These are phyloP conservation scores for Colletotrichum eleusines DNA, from an alignment of 2,329 filamentous ascomycete genomes.

Conservation along the genomic window DNA sequence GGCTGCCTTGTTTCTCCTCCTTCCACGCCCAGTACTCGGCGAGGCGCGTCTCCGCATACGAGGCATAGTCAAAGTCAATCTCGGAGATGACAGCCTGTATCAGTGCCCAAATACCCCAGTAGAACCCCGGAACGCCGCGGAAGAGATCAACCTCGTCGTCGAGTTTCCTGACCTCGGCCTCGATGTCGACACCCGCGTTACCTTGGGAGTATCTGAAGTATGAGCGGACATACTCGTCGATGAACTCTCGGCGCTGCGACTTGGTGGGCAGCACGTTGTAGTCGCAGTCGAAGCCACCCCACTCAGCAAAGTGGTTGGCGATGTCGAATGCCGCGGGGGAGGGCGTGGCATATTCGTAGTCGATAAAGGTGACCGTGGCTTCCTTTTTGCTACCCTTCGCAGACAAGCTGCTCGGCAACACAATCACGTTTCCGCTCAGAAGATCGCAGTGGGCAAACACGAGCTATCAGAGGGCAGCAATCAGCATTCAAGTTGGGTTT, in stretches of 20 bases:
- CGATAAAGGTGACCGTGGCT: slow-evolving; percentile 84
- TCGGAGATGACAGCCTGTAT: slow-evolving; percentile 95
- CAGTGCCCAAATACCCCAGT: slow-evolving; percentile 93
- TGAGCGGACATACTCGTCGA: slow-evolving; percentile 83
- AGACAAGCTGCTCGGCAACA: slow-evolving; percentile 67
- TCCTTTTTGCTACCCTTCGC: slow-evolving; percentile 51
- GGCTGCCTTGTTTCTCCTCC: slow-evolving; percentile 75
- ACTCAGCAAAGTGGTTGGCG: slow-evolving; percentile 98
- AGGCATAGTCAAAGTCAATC: slow-evolving; percentile 97
- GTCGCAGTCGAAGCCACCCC: slow-evolving; percentile 97
- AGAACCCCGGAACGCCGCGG: slow-evolving; percentile 89
- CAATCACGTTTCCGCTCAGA: slow-evolving; percentile 95
- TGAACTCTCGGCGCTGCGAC: slow-evolving; percentile 81
- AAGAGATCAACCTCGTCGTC: slow-evolving; percentile 87
- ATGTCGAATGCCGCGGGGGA: slow-evolving; percentile 96
- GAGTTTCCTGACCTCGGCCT: slow-evolving; percentile 76
- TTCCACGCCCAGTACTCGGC: slow-evolving; percentile 96
- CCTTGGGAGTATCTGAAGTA: slow-evolving; percentile 71
- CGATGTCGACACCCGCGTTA: slow-evolving; percentile 60
- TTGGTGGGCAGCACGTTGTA: slow-evolving; percentile 84
- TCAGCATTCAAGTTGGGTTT: slow-evolving; percentile 13
- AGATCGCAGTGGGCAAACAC: slow-evolving; percentile 97
- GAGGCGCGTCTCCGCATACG: slow-evolving; percentile 86
- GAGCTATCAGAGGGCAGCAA: slow-evolving; percentile 63
- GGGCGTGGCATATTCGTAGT: slow-evolving; percentile 97